phyloP scores from a whole-genome alignment of 331 rosid genomes.

The Pyracantha coccinea region DNA sequence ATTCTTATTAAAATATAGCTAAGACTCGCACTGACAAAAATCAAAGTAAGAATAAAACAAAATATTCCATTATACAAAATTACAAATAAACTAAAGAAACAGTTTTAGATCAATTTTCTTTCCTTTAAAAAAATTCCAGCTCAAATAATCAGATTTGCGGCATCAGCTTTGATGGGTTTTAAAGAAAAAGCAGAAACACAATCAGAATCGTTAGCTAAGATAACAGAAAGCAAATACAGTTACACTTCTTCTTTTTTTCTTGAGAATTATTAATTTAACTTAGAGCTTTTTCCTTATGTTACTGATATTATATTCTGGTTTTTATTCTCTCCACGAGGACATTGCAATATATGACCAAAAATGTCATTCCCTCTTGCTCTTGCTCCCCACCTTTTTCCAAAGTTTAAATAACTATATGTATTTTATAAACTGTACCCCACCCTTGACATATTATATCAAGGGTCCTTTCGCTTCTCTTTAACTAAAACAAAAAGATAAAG shows the following conservation, averaged over 20 bases:
- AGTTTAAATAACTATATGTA: background rate
- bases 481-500: background rate
- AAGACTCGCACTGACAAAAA: background rate
- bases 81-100: background rate
- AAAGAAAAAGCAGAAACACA: slow-evolving; percentile 41
- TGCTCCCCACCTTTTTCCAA: background rate
- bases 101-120: background rate
- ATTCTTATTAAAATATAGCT: background rate
- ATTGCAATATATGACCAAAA: slow-evolving; percentile 24
- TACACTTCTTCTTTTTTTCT: slow-evolving; percentile 23
- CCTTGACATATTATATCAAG: background rate
- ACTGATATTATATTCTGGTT: slow-evolving; percentile 4
- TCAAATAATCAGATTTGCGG: slow-evolving; percentile 5
- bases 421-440: background rate
- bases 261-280: background rate
- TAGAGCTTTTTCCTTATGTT: background rate
- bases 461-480: background rate
- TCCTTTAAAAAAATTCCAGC: background rate
- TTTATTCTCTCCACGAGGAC: slow-evolving; percentile 24
- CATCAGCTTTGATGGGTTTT: slow-evolving; percentile 19
- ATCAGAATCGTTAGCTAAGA: slow-evolving; percentile 29
- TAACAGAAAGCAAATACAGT: slow-evolving; percentile 18
- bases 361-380: slow-evolving; percentile 6
- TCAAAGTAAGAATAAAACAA: background rate
- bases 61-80: background rate